phyloP scores from a whole-genome alignment of 495 filamentous ascomycete genomes.

The Daldinia grandis region DNA sequence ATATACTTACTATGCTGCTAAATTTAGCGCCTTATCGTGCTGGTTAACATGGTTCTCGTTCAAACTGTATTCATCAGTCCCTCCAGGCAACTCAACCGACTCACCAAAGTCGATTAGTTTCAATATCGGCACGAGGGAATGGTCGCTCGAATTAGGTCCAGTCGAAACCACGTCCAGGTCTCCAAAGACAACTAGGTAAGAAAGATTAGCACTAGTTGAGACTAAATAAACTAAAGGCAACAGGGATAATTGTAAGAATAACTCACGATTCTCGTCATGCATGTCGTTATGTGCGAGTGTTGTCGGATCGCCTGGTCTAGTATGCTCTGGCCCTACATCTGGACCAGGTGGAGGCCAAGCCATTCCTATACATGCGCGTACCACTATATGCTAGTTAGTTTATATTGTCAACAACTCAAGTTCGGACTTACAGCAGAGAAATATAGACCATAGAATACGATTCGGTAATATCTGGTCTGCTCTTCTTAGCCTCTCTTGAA shows the following conservation, averaged over 20 bases:
- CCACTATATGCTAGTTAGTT: slow-evolving; percentile 1
- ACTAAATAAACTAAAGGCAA: no score
- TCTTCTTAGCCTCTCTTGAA: neutral
- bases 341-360: neutral
- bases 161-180: no score
- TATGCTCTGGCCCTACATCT: neutral
- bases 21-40: neutral
- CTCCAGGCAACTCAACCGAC: neutral
- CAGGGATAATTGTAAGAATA: neutral
- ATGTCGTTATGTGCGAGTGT: slow-evolving; percentile 5
- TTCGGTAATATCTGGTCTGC: neutral
- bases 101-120: slow-evolving; percentile 15
- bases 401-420: neutral
- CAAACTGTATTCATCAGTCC: neutral
- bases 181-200: no score
- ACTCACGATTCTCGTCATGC: slow-evolving; percentile 7
- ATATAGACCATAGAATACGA: slow-evolving; percentile 9
- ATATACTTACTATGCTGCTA: slow-evolving; percentile 1
- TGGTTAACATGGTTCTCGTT: neutral
- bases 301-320: neutral
- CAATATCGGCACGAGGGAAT: neutral
- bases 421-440: slow-evolving; percentile 6
- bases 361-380: slow-evolving; percentile 4
- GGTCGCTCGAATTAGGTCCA: no score
- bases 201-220: no score